Base-by-base conservation (phyloP, 2,329 filamentous ascomycete species). In the Pseudocercospora vitis region DNA sequence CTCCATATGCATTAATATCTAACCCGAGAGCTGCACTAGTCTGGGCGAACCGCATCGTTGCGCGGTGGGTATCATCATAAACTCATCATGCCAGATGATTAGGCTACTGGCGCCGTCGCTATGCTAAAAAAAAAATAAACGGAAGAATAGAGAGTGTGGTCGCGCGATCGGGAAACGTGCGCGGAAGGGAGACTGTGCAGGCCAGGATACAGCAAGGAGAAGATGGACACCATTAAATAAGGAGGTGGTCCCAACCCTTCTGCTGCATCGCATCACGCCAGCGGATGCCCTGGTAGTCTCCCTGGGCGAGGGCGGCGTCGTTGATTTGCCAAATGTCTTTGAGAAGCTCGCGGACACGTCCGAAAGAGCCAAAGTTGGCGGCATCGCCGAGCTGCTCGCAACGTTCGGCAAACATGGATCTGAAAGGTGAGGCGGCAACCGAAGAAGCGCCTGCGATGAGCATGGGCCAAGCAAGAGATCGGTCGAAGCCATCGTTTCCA, bases 211-310 rank as follows among this genome's bases (percentile, higher is more conserved):
- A 29, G 62, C 61, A 57, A 50, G 51, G 50, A 53, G 24, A 39
- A 23, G 44, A 19, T 4, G 35, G 31, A 40, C 18, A 50, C 53
- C 48, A 44, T 53, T 61, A 96, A 74, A 96, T 91, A 72, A 96
- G 82, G 72, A 96, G 80, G 76, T 90, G 94, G 71, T 95, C 89
- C 91, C 90, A 96, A 64, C 84, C 84, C 77, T 92, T 94, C 76
- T 86, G 83, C 75, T 83, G 84, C 91, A 96, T 96, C 70, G 92
- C 83, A 75, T 95, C 89, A 76, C 92, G 82, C 92, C 92, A 97
- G 84, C 91, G 91, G 73, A 95, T 83, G 76, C 87, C 86, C 69
- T 83, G 85, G 63, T 68, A 72, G 61, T 72, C 71, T 63, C 74
- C 73, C 75, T 74, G 69, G 63, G 70, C 68, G 40, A 73, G 70